These are phyloP conservation scores for Ilex aquifolium DNA, from an alignment of 257 asterid species.

Conservation along the genomic window DNA sequence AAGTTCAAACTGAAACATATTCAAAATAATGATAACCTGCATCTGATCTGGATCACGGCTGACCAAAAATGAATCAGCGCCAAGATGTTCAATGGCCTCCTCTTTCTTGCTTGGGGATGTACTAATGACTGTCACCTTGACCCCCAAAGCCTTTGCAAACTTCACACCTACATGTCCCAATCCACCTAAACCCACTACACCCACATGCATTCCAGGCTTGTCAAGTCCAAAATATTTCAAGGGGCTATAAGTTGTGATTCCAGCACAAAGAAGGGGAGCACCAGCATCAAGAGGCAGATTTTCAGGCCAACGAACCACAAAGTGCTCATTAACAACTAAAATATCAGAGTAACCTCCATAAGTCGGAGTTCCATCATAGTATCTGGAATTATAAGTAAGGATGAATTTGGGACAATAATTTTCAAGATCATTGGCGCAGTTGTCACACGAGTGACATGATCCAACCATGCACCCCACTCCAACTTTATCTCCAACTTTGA, in stretches of 20 bases:
- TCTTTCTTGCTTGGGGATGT: constrained; percentile 28
- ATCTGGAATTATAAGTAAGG: constrained; percentile 2
- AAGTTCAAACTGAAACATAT: no score
- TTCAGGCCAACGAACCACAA: constrained; percentile 15
- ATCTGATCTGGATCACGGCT: constrained; percentile 29
- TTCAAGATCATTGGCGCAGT: constrained; percentile 17
- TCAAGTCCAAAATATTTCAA: background rate
- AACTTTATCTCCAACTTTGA: constrained; percentile 20
- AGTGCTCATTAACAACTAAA: constrained; percentile 21
- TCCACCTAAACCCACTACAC: constrained; percentile 32
- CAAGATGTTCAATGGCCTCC: constrained; percentile 30
- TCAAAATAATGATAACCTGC: constrained; percentile 15
- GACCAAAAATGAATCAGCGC: constrained; percentile 32
- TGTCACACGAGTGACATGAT: constrained; percentile 19
- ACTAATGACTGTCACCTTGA: constrained; percentile 45
- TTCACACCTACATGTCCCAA: constrained; percentile 24
- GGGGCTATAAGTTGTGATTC: constrained; percentile 27
- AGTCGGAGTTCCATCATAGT: constrained; percentile 3
- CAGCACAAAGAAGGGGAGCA: constrained; percentile 40
- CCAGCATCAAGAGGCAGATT: constrained; percentile 18
- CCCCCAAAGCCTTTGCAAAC: constrained; percentile 47
- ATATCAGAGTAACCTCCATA: constrained; percentile 21
- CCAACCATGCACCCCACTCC: constrained; percentile 21
- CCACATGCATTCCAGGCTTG: background rate
- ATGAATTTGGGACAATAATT: constrained; percentile 17